A percentile compares a stretch with the other conserved stretches of the same genome.
Conservation (phyloP, 2,329 filamentous ascomycete species). For the Fusarium sp. region DNA sequence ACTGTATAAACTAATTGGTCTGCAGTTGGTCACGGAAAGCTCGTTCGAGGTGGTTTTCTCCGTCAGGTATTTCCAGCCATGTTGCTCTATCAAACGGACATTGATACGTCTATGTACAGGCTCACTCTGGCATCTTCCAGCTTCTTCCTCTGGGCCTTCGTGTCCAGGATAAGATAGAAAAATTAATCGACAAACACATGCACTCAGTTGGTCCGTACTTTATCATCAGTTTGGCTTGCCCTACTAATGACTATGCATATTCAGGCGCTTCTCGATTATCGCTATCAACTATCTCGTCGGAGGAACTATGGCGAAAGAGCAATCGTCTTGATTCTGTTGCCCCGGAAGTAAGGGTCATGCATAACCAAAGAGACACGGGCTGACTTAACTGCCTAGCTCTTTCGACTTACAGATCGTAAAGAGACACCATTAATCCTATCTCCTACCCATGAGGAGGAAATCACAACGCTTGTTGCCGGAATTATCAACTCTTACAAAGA, state of each 20-base stretch:
- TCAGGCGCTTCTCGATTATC: constrained; percentile 82
- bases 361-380: constrained; percentile 4
- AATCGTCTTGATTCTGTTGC: constrained; percentile 80
- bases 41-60: constrained; percentile 78
- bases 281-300: constrained; percentile 86
- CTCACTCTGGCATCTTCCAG: constrained; percentile 92
- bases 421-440: constrained; percentile 80
- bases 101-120: constrained; percentile 57
- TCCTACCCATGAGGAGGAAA: constrained; percentile 97
- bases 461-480: constrained; percentile 82
- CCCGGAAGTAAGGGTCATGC: constrained; percentile 71
- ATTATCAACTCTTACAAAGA: constrained; percentile 85
- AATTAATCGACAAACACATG: constrained; percentile 92
- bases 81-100: background rate
- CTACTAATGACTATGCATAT: constrained; percentile 26
- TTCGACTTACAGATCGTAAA: constrained; percentile 84
- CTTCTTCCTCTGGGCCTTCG: constrained; percentile 87
- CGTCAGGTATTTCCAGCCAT: constrained; percentile 68
- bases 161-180: constrained; percentile 89
- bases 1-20: constrained; percentile 35
- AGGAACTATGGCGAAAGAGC: constrained; percentile 84
- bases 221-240: background rate
- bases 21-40: constrained; percentile 72
- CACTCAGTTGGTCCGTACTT: constrained; percentile 68
- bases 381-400: constrained; percentile 74